Evolutionary conservation across 768 basidiomycete species (phyloP), one percentile per base, ranked within the genome.

Genomic region (Podaxis sp.): DNA sequence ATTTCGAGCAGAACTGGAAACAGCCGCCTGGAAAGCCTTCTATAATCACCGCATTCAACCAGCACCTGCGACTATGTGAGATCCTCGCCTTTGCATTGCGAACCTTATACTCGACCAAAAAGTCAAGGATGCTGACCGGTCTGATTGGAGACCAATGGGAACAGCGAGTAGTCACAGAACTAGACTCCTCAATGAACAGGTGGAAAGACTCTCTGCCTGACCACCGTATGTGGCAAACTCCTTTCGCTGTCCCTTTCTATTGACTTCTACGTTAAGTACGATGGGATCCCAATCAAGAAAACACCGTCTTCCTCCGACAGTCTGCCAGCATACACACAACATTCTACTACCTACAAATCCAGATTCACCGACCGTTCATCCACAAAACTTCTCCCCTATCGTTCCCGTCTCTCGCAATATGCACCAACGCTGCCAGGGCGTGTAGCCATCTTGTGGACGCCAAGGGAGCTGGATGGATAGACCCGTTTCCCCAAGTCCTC

Each of bases 331-430:
- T 91, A 5, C 72, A 80, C 64, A 66, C 70, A 4, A 69, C 70
- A n/a, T 78, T 73, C 62, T 77, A 87, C 69, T 78, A 85, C 44
- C 68, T 81, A 12, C 83, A 87, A 70, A 90, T 91, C 64, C 78
- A 87, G 58, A 78, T 89, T 48, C 89, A 92, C 70, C 82, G 89
- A 11, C 87, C 89, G 0, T 91, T 90, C 74, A 80, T 92, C 10
- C 72, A 75, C 11, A 79, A 76, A 60, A 72, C 75, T 1, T 76
- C 79, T 4, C 56, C 68, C 3, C 67, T 82, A 17, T 77, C 80
- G 1, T 80, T 83, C 59, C 82, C 86, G 8, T 88, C 86, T 0
- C 79, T 88, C 12, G 84, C 87, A 0, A 88, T 88, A 60, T 91
- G 87, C 70, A 81, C 87, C 28, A 80, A 91, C 60, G 86, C 93